Evolutionary conservation across 1,284 basidiomycete genomes (phyloP).

Genomic region (Erythrobasidium hasegawianum): DNA sequence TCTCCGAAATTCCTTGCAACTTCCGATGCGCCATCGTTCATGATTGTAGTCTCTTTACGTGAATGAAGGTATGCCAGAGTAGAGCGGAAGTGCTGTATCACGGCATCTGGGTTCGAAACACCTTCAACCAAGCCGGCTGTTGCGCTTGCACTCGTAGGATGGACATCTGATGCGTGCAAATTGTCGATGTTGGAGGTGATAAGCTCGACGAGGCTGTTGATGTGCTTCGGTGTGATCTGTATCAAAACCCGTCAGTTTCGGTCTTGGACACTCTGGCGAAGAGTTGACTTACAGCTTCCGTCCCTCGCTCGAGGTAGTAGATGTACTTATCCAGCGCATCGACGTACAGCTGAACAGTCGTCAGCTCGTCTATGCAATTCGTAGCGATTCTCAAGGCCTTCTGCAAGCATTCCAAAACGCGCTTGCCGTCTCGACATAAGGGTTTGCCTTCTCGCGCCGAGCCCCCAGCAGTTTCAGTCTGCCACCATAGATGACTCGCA

Average conservation of each 20-base stretch:
- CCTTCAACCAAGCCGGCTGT: conserved; percentile 77
- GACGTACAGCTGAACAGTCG: conserved; percentile 87
- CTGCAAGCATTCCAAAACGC: conserved; percentile 89
- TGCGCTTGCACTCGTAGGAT: conserved; percentile 67
- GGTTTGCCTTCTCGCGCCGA: conserved; percentile 58
- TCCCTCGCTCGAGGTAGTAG: conserved; percentile 87
- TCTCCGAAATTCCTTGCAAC: conserved; percentile 63
- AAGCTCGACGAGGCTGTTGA: conserved; percentile 87
- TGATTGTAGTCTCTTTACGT: conserved; percentile 59
- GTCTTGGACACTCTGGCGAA: neutral
- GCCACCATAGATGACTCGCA: conserved; percentile 96
- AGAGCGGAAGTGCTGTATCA: conserved; percentile 84
- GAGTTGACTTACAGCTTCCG: conserved; percentile 66
- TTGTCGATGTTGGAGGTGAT: conserved; percentile 86
- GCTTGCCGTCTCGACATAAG: conserved; percentile 86
- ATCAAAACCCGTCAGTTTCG: conserved; percentile 26
- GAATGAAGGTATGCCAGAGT: conserved; percentile 76
- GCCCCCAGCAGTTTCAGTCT: conserved; percentile 58
- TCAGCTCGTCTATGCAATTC: conserved; percentile 88
- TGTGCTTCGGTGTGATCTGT: conserved; percentile 84
- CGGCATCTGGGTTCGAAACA: conserved; percentile 85
- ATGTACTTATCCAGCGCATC: conserved; percentile 89
- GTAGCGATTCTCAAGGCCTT: conserved; percentile 89
- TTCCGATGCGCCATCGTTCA: conserved; percentile 51
- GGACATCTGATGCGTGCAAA: conserved; percentile 74